A percentile compares a stretch with the other conserved stretches of the same genome.
phyloP scores from a whole-genome alignment of 2,329 filamentous ascomycete genomes.

The Botryotinia globosa region DNA sequence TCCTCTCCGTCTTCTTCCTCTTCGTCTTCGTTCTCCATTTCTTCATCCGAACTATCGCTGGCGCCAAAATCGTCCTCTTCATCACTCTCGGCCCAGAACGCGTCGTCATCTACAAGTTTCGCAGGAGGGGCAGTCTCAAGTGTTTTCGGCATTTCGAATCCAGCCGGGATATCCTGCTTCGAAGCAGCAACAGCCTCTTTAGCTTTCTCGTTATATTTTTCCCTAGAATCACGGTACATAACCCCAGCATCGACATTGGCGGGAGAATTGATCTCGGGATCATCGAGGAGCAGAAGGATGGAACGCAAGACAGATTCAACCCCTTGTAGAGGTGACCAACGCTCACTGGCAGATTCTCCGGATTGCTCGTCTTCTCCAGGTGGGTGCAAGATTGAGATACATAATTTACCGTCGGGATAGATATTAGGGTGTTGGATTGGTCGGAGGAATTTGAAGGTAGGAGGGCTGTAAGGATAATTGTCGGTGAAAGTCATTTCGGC shows the following conservation, averaged over 20 bases:
- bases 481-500: constrained; percentile 82
- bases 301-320: constrained; percentile 94
- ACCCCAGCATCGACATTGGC: constrained; percentile 94
- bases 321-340: constrained; percentile 91
- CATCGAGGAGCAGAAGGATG: constrained; percentile 86
- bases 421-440: constrained; percentile 92
- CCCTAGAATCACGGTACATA: constrained; percentile 71
- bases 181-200: constrained; percentile 68
- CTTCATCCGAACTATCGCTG: constrained; percentile 62
- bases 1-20: constrained; percentile 57
- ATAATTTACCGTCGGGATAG: constrained; percentile 84
- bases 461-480: constrained; percentile 88
- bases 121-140: constrained; percentile 59
- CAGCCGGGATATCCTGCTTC: constrained; percentile 74
- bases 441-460: constrained; percentile 79
- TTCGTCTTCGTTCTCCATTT: constrained; percentile 53
- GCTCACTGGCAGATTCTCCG: constrained; percentile 83
- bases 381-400: constrained; percentile 93
- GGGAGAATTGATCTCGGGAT: constrained; percentile 88
- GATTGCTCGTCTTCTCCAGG: constrained; percentile 92
- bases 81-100: constrained; percentile 78
- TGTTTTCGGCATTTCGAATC: constrained; percentile 78
- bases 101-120: constrained; percentile 69
- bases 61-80: constrained; percentile 76
- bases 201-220: constrained; percentile 68